phyloP scores from a whole-genome alignment of 2,329 filamentous ascomycete genomes.

The Claviceps cyperi region DNA sequence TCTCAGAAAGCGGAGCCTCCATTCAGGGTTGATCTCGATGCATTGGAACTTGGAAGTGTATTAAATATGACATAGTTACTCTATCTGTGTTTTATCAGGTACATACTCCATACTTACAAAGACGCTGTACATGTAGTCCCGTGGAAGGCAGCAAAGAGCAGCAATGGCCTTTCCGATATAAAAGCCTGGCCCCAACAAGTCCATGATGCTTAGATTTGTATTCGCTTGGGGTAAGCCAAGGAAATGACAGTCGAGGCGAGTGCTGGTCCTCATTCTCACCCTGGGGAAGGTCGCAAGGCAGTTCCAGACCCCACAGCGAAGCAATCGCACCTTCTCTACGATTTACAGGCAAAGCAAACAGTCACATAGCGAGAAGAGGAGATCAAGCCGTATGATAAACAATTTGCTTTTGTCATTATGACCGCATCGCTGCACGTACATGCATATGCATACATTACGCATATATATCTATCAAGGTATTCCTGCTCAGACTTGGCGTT shows the following conservation, averaged over 20 bases:
- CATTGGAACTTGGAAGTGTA: neutral
- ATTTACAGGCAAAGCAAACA: neutral
- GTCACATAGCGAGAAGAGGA: neutral
- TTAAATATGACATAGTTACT: neutral
- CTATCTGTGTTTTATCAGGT: neutral
- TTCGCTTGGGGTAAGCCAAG: neutral
- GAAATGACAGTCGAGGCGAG: neutral
- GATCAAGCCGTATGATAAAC: neutral
- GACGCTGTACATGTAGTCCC: constrained; percentile 1
- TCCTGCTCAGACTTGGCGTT: neutral
- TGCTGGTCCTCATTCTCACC: neutral
- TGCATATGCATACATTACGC: neutral
- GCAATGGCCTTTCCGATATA: neutral
- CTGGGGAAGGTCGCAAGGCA: neutral
- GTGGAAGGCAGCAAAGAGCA: neutral
- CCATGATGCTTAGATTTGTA: neutral
- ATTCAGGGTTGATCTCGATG: neutral
- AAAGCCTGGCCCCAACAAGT: neutral
- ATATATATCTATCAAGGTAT: neutral
- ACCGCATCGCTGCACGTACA: neutral
- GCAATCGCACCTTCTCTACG: neutral
- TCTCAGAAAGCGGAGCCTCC: no score
- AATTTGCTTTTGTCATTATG: neutral
- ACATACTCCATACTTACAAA: constrained; percentile 1
- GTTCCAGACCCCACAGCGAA: neutral